Evolutionary conservation across 1,284 basidiomycete genomes (phyloP).

Genomic region (Papiliotrema terrestris): DNA sequence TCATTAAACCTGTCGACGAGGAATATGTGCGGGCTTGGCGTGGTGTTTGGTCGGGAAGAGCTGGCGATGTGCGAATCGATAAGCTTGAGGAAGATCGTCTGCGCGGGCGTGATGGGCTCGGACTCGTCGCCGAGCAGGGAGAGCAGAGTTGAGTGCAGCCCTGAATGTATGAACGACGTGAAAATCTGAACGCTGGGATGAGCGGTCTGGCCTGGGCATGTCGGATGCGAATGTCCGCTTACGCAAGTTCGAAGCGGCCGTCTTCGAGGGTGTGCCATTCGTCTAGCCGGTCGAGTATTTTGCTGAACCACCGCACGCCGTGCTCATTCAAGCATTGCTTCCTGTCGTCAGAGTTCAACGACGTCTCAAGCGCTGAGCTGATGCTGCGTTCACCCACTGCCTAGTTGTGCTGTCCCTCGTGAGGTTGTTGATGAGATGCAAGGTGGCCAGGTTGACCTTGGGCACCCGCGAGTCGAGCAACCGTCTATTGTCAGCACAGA

Average conservation of each 20-base stretch:
- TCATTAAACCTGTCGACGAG: slow-evolving; percentile 19
- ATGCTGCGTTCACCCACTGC: slow-evolving; percentile 56
- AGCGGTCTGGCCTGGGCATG: neutral
- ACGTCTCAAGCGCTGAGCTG: neutral
- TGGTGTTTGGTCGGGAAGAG: slow-evolving; percentile 3
- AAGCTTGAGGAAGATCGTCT: slow-evolving; percentile 78
- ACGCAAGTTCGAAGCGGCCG: slow-evolving; percentile 71
- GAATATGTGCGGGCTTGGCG: slow-evolving; percentile 13
- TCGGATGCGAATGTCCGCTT: slow-evolving; percentile 23
- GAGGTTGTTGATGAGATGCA: slow-evolving; percentile 72
- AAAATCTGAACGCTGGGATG: slow-evolving; percentile 50
- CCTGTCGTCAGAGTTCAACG: slow-evolving; percentile 6
- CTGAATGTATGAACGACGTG: slow-evolving; percentile 46
- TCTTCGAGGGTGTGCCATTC: slow-evolving; percentile 63
- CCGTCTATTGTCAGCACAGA: slow-evolving; percentile 54
- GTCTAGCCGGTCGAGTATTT: slow-evolving; percentile 60
- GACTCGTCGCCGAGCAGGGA: slow-evolving; percentile 35
- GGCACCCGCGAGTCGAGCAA: slow-evolving; percentile 65
- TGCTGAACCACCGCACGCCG: slow-evolving; percentile 30
- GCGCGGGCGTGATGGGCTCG: slow-evolving; percentile 74
- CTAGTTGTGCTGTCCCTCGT: slow-evolving; percentile 57
- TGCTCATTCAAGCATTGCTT: slow-evolving; percentile 12
- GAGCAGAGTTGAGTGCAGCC: slow-evolving; percentile 47
- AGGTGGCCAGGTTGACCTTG: slow-evolving; percentile 59
- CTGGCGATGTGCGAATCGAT: slow-evolving; percentile 68